Percentiles rank a stretch among this genome's conserved stretches.
Evolutionary conservation across 139 green algal species (phyloP).

Genomic region (Chlamydomonas eustigma): DNA sequence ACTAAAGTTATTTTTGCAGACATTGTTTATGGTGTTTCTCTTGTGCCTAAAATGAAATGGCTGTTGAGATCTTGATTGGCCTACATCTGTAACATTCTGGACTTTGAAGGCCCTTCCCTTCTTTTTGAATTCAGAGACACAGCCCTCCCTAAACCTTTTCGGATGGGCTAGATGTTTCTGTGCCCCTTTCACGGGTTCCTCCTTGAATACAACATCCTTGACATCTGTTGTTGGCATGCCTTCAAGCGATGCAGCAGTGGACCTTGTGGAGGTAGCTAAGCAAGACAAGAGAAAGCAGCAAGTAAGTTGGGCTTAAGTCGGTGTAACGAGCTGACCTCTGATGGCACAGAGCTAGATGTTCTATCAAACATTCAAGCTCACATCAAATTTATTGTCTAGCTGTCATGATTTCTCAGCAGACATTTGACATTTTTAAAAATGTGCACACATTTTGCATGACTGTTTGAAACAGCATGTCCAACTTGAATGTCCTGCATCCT

Average conservation of each 20-base stretch:
- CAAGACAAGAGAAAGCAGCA: background rate
- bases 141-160: background rate
- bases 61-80: too few relatives aligned
- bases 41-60: too few relatives aligned
- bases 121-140: background rate
- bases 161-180: background rate
- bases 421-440: background rate
- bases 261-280: background rate
- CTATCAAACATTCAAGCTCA: too few relatives aligned
- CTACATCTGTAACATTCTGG: too few relatives aligned
- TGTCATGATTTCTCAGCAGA: background rate
- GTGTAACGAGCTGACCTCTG: too few relatives aligned
- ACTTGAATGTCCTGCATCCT: background rate
- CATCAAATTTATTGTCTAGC: too few relatives aligned
- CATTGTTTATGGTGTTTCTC: background rate
- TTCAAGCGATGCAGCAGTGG: background rate
- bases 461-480: background rate
- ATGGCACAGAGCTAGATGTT: too few relatives aligned
- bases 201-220: background rate
- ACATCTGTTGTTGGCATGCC: background rate
- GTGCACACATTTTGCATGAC: background rate
- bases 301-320: too few relatives aligned
- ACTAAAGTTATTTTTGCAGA: background rate
- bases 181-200: background rate
- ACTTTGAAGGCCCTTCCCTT: too few relatives aligned